Evolutionary conservation across 352 stramenopile species (phyloP), one percentile per base, ranked within the genome.

Genomic region (Phytopythium mirpurense): DNA sequence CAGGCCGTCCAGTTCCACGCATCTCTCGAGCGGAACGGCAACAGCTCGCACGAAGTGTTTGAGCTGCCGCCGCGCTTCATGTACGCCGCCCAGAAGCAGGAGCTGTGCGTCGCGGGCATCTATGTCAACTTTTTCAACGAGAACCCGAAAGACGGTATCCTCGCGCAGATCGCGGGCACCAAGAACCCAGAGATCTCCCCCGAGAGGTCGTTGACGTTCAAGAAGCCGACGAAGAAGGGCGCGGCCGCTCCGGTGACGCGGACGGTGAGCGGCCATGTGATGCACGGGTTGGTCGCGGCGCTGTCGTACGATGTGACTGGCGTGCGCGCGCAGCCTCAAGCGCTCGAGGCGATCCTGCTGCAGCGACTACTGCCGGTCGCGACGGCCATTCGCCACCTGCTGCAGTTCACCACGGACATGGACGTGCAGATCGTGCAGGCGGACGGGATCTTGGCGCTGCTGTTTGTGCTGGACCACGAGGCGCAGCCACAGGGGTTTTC

Each of bases 121-220:
- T 94, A 91, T 65, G 84, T 94, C 19, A 94, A 94, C 59, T 94
- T 86, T 34, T 94, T 90, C 69, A 94, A 94, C 60, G 80, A 90
- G 54, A 88, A 88, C 49, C 82, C 84, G 10, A 78, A 93, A 47
- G 68, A 68, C 46, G 80, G 77, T 11, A 78, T 94, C 29, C 60
- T 83, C 6, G 72, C 84, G 15, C 82, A 91, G 54, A 90, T 94
- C 56, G 72, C 83, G 46, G 83, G 82, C 11, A 86, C 74, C 16
- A 62, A 78, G 24, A 90, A 86, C 45, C 45, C 54, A 0, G 46
- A 52, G 10, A 40, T 41, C n/a, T 18, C 29, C 8, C 16, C 21
- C 3, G 46, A 52, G n/a, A 54, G 12, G 50, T 57, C 31, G 14
- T 38, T 49, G 50, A 15, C 19, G 1, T 24, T 27, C 11, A 56